Evolutionary conservation across 768 basidiomycete genomes (phyloP).

Genomic region (Serendipita vermifera): DNA sequence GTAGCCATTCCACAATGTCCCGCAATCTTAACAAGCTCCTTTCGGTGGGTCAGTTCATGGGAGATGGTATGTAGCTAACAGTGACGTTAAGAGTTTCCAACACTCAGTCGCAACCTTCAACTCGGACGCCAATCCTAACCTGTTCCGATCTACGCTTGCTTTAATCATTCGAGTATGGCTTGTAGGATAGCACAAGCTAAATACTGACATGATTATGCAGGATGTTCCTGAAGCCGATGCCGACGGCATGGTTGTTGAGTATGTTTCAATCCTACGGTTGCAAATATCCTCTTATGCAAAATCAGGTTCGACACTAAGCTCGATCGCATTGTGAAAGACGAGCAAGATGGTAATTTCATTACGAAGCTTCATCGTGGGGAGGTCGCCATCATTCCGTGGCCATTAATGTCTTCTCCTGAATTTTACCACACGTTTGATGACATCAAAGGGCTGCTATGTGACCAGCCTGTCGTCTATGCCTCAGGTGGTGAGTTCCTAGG

Average conservation of each 20-base stretch:
- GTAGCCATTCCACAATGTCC: slow-evolving; percentile 51
- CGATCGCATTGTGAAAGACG: slow-evolving; percentile 46
- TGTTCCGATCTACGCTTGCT: slow-evolving; percentile 45
- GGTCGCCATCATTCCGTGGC: slow-evolving; percentile 51
- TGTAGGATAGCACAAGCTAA: not conserved
- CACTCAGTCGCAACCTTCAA: slow-evolving; percentile 32
- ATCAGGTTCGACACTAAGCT: slow-evolving; percentile 43
- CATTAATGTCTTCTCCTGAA: slow-evolving; percentile 46
- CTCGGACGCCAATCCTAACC: slow-evolving; percentile 41
- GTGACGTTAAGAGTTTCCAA: slow-evolving; percentile 15
- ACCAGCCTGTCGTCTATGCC: slow-evolving; percentile 35
- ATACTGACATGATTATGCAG: slow-evolving; percentile 23
- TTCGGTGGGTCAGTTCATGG: slow-evolving; percentile 17
- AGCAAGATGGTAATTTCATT: slow-evolving; percentile 51
- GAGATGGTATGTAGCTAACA: too few relatives aligned
- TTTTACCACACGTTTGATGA: slow-evolving; percentile 43
- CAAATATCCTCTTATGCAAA: not conserved
- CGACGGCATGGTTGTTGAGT: slow-evolving; percentile 46
- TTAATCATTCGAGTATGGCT: slow-evolving; percentile 47
- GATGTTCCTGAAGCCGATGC: slow-evolving; percentile 53
- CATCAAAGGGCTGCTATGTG: slow-evolving; percentile 35
- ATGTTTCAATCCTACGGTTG: slow-evolving; percentile 15
- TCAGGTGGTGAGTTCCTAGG: slow-evolving; percentile 43
- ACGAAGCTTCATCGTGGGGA: slow-evolving; percentile 43
- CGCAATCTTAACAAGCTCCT: slow-evolving; percentile 48